phyloP scores from a whole-genome alignment of 495 filamentous ascomycete species.

The Umbilicaria muhlenbergii region DNA sequence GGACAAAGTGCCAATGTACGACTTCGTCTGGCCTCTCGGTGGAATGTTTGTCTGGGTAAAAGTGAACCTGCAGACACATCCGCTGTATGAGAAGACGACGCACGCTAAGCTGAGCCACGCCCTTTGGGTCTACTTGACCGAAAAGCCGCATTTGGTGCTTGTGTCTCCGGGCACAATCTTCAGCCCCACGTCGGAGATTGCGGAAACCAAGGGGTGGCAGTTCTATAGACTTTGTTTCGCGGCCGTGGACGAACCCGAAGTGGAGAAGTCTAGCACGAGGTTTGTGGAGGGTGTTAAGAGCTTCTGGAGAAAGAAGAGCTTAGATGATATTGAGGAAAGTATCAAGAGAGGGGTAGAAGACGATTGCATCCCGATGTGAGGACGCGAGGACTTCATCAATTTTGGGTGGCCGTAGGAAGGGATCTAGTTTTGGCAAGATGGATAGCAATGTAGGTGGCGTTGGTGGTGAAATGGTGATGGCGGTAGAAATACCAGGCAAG shows the following conservation, averaged over 20 bases:
- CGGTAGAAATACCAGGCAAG: too few species aligned
- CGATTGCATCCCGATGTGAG: too few species aligned
- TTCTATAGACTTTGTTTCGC: conserved; percentile 77
- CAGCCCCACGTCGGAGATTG: conserved; percentile 40
- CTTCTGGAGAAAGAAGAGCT: conserved; percentile 61
- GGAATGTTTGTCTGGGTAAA: conserved; percentile 90
- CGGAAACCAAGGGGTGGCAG: conserved; percentile 36
- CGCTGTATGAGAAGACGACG: conserved; percentile 36
- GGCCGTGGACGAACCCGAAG: conserved; percentile 54
- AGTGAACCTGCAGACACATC: conserved; percentile 52
- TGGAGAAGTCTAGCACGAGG: conserved; percentile 38
- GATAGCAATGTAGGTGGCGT: too few species aligned
- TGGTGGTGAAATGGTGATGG: too few species aligned
- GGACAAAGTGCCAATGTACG: conserved; percentile 50
- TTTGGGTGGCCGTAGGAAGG: too few species aligned
- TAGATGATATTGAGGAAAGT: conserved; percentile 45
- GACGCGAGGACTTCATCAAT: too few species aligned
- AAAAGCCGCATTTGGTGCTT: conserved; percentile 49
- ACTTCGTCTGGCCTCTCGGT: conserved; percentile 64
- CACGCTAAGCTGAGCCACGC: conserved; percentile 33
- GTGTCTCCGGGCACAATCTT: conserved; percentile 58
- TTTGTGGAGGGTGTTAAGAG: conserved; percentile 50
- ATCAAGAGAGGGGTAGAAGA: conserved; percentile 10
- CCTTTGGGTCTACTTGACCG: conserved; percentile 59
- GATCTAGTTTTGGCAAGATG: too few species aligned